Evolutionary conservation across 2,329 filamentous ascomycete genomes (phyloP).

Genomic region (Thielaviopsis punctulata): DNA sequence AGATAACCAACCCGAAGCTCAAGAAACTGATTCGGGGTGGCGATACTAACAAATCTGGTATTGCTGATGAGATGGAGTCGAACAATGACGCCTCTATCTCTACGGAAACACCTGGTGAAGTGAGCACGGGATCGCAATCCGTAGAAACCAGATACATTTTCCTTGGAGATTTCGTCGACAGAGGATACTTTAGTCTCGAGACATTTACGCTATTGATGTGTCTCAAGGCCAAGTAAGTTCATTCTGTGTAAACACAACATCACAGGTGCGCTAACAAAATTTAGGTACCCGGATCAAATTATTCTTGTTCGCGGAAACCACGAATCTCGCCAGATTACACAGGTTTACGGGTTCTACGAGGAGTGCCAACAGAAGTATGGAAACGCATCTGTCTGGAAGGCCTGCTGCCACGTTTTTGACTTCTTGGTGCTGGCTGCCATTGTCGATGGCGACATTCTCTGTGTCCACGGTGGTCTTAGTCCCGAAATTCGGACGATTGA

Average conservation of each 20-base stretch:
- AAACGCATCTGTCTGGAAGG: slow-evolving; percentile 99
- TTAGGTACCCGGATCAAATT: slow-evolving; percentile 85
- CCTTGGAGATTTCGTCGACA: slow-evolving; percentile 85
- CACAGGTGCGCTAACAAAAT: slow-evolving; percentile 16
- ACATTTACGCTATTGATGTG: slow-evolving; percentile 96
- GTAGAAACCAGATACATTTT: slow-evolving; percentile 42
- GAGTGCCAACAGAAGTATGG: slow-evolving; percentile 97
- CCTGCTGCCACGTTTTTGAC: slow-evolving; percentile 98
- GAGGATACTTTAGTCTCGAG: slow-evolving; percentile 93
- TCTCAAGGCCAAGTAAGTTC: slow-evolving; percentile 52
- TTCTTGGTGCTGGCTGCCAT: slow-evolving; percentile 93
- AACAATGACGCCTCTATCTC: slow-evolving; percentile 10
- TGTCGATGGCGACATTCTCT: slow-evolving; percentile 96
- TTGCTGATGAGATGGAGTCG: slow-evolving; percentile 22
- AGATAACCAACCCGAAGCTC: slow-evolving; percentile 74
- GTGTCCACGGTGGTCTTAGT: slow-evolving; percentile 82
- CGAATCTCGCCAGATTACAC: slow-evolving; percentile 91
- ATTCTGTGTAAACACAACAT: neutral
- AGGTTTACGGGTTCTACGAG: slow-evolving; percentile 98
- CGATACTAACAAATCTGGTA: slow-evolving; percentile 31
- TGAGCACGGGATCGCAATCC: slow-evolving; percentile 26
- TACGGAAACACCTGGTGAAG: slow-evolving; percentile 20
- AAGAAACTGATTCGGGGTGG: slow-evolving; percentile 59
- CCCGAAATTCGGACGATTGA: slow-evolving; percentile 93
- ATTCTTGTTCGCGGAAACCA: slow-evolving; percentile 96